Evolutionary conservation across 805 yeast species (phyloP).

Genomic region (Metschnikowia gelsemii): DNA sequence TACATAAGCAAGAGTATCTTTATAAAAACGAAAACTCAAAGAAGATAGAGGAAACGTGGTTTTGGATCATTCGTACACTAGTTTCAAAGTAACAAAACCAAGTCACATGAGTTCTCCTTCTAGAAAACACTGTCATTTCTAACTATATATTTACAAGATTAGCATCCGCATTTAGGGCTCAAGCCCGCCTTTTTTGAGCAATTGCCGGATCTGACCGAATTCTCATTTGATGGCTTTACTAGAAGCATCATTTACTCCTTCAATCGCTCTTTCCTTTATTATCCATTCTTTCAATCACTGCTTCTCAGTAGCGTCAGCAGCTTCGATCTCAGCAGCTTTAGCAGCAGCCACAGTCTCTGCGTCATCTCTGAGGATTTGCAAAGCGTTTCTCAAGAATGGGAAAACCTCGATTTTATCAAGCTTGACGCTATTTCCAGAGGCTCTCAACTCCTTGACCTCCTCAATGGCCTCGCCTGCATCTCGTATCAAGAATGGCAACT

Average conservation of each 20-base stretch:
- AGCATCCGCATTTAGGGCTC: neutral
- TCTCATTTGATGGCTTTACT: too few relatives aligned
- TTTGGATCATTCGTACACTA: too few relatives aligned
- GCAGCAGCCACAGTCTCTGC: constrained; percentile 12
- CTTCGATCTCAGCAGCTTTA: constrained; percentile 4
- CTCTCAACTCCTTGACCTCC: constrained; percentile 51
- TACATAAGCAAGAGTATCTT: too few relatives aligned
- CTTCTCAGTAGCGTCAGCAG: constrained; percentile 1
- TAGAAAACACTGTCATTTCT: neutral
- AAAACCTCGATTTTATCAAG: constrained; percentile 42
- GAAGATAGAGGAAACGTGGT: too few relatives aligned
- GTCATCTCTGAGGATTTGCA: constrained; percentile 19
- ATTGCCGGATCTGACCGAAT: too few relatives aligned
- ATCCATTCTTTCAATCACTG: neutral
- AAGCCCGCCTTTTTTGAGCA: too few relatives aligned
- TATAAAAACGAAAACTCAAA: too few relatives aligned
- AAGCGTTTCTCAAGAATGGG: constrained; percentile 37
- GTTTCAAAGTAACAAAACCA: too few relatives aligned
- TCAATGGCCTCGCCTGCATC: constrained; percentile 41
- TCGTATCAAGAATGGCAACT: constrained; percentile 41
- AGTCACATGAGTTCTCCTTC: too few relatives aligned
- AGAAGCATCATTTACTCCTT: too few relatives aligned
- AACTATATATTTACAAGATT: constrained; percentile 3
- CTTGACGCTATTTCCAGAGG: constrained; percentile 27
- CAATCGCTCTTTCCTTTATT: neutral